phyloP scores from a whole-genome alignment of 2,329 filamentous ascomycete species.

The Trichophyton schoenleinii region DNA sequence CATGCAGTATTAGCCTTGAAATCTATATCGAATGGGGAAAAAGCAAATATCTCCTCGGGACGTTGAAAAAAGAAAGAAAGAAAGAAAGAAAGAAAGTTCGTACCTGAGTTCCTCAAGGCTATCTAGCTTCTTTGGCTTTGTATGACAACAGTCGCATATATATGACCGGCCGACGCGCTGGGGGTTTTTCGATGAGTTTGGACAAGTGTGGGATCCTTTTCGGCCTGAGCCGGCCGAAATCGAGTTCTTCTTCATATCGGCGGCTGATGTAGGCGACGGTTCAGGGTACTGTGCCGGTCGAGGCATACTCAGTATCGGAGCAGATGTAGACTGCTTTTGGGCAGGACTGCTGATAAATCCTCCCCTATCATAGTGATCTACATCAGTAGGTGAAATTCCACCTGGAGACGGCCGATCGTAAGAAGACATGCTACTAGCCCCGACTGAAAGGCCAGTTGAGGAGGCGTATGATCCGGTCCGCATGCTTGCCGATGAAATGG shows the following conservation, averaged over 20 bases:
- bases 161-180: conserved; percentile 45
- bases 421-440: conserved; percentile 50
- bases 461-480: conserved; percentile 53
- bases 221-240: conserved; percentile 38
- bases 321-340: conserved; percentile 22
- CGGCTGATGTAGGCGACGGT: conserved; percentile 9
- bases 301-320: conserved; percentile 26
- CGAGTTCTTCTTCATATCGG: conserved; percentile 30
- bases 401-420: conserved; percentile 50
- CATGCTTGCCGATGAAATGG: conserved; percentile 49
- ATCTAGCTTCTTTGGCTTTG: conserved; percentile 93
- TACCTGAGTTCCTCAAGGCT: conserved; percentile 73
- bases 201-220: conserved; percentile 21
- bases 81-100: conserved; percentile 23
- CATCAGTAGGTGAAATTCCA: conserved; percentile 46
- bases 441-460: conserved; percentile 45
- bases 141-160: conserved; percentile 90
- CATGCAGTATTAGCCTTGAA: conserved; percentile 2
- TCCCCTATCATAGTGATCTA: conserved; percentile 43
- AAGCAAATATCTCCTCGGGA: neutral
- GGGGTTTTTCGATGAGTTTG: conserved; percentile 19
- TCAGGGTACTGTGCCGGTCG: conserved; percentile 25
- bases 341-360: conserved; percentile 37
- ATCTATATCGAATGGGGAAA: neutral
- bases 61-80: neutral